Percentiles rank a stretch among this genome's conserved stretches.
Evolutionary conservation across 805 yeast genomes (phyloP).

Genomic region (Metschnikowia continentalis): DNA sequence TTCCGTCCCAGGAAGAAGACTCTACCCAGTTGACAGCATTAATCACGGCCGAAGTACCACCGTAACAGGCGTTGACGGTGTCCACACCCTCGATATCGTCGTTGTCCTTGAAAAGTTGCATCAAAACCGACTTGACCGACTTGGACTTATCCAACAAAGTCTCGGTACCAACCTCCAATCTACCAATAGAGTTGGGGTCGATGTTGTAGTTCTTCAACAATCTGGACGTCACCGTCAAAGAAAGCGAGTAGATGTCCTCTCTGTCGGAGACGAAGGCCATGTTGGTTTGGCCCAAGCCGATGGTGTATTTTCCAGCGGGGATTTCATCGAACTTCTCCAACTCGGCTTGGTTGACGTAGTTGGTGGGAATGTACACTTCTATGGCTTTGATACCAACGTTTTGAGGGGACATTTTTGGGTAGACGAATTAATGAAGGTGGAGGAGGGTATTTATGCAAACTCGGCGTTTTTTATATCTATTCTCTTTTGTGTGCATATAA

Average conservation of each 20-base stretch:
- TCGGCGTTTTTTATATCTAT: constrained; percentile 1
- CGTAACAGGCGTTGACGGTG: constrained; percentile 95
- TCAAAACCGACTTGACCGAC: constrained; percentile 91
- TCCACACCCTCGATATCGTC: constrained; percentile 93
- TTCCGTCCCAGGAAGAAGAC: constrained; percentile 95
- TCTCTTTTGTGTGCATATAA: constrained; percentile 5
- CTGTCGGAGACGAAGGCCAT: constrained; percentile 97
- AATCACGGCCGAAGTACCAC: constrained; percentile 94
- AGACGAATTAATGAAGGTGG: neutral
- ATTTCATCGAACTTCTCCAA: constrained; percentile 82
- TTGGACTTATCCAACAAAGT: constrained; percentile 95
- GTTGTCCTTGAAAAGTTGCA: constrained; percentile 89
- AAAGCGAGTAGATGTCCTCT: constrained; percentile 92
- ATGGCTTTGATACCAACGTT: constrained; percentile 97
- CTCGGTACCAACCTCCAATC: constrained; percentile 98
- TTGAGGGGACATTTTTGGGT: constrained; percentile 42
- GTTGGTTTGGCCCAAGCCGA: constrained; percentile 97
- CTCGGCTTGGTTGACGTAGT: constrained; percentile 80
- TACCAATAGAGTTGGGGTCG: constrained; percentile 78
- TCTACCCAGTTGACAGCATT: constrained; percentile 95
- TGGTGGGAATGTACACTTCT: constrained; percentile 85
- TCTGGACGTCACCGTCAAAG: constrained; percentile 80
- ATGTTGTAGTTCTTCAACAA: constrained; percentile 77
- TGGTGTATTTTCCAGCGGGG: constrained; percentile 93
- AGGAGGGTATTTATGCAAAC: neutral